Evolutionary conservation across 176 grass and related monocot genomes (phyloP).

Genomic region (Oryza rufipogon): DNA sequence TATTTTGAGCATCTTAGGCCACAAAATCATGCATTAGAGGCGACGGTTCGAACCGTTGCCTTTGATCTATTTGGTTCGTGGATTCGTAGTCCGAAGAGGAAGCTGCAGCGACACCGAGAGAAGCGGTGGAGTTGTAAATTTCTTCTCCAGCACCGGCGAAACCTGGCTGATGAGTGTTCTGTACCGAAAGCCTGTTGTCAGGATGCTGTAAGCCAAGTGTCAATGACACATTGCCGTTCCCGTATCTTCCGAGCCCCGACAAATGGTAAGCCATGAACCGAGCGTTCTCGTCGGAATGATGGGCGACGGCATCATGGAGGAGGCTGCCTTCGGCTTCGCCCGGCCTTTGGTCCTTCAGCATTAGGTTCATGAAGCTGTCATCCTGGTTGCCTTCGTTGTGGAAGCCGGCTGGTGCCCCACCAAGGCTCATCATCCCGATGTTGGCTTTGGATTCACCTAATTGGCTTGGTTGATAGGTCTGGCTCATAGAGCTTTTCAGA

Average conservation of each 20-base stretch:
- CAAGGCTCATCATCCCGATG: constrained; percentile 39
- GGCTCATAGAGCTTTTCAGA: constrained; percentile 51
- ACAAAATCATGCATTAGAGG: constrained; percentile 96
- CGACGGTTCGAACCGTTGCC: constrained; percentile 53
- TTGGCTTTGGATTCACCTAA: constrained; percentile 62
- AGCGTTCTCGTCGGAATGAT: constrained; percentile 40
- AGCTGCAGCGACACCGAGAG: constrained; percentile 9
- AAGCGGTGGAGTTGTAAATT: constrained; percentile 51
- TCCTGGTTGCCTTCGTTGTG: constrained; percentile 54
- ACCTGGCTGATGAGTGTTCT: constrained; percentile 56
- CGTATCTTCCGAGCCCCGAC: constrained; percentile 58
- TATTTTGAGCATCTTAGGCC: constrained; percentile 50
- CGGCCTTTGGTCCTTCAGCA: constrained; percentile 69
- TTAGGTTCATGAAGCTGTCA: constrained; percentile 91
- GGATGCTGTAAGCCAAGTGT: constrained; percentile 84
- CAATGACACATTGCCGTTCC: constrained; percentile 67
- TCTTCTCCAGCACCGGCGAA: constrained; percentile 53
- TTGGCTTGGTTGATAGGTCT: constrained; percentile 57
- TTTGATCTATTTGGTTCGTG: constrained; percentile 53
- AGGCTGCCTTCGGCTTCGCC: constrained; percentile 49
- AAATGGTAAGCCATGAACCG: constrained; percentile 73
- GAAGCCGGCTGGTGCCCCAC: constrained; percentile 49
- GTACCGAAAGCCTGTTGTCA: constrained; percentile 52
- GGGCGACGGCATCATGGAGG: constrained; percentile 52
- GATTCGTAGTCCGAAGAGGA: constrained; percentile 50